Conservation (phyloP, 768 basidiomycete species). For the Termitomyces eurrhizus region DNA sequence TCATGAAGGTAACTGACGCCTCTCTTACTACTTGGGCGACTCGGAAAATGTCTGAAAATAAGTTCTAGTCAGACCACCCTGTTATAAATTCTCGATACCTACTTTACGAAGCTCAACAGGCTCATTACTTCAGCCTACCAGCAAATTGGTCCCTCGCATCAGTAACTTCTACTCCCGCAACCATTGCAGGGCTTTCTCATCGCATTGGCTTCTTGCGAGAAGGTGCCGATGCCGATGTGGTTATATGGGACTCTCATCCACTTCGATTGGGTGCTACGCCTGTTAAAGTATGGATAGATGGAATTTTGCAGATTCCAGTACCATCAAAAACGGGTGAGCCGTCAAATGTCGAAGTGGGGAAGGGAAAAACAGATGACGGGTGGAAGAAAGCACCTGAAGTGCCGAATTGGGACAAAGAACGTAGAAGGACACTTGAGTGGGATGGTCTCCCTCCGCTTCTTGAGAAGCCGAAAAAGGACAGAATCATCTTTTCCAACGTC, state of each 20-base stretch:
- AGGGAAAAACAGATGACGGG: slow-evolving; percentile 38
- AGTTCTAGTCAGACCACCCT: slow-evolving; percentile 50
- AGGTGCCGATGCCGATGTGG: slow-evolving; percentile 66
- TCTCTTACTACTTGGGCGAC: not conserved
- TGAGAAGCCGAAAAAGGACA: slow-evolving; percentile 29
- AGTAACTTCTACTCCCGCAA: slow-evolving; percentile 65
- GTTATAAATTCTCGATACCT: slow-evolving; percentile 64
- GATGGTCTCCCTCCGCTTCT: slow-evolving; percentile 68
- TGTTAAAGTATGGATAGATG: slow-evolving; percentile 78
- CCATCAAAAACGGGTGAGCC: slow-evolving; percentile 33
- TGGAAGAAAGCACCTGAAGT: slow-evolving; percentile 46
- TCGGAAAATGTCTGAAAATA: not conserved
- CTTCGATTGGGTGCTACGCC: slow-evolving; percentile 74
- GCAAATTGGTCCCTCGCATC: slow-evolving; percentile 55
- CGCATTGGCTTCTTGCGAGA: slow-evolving; percentile 61
- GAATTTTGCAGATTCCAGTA: slow-evolving; percentile 65
- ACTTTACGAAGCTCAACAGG: slow-evolving; percentile 68
- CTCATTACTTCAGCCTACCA: slow-evolving; percentile 63
- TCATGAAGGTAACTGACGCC: slow-evolving; percentile 61
- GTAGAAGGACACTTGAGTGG: slow-evolving; percentile 52
- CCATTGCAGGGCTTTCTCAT: slow-evolving; percentile 67
- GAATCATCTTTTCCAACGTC: slow-evolving; percentile 66
- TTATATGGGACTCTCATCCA: slow-evolving; percentile 76
- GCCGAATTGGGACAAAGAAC: slow-evolving; percentile 65
- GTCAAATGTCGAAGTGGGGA: slow-evolving; percentile 39